Base-by-base conservation (phyloP, 2,329 filamentous ascomycete genomes). In the Whalleya microplaca region DNA sequence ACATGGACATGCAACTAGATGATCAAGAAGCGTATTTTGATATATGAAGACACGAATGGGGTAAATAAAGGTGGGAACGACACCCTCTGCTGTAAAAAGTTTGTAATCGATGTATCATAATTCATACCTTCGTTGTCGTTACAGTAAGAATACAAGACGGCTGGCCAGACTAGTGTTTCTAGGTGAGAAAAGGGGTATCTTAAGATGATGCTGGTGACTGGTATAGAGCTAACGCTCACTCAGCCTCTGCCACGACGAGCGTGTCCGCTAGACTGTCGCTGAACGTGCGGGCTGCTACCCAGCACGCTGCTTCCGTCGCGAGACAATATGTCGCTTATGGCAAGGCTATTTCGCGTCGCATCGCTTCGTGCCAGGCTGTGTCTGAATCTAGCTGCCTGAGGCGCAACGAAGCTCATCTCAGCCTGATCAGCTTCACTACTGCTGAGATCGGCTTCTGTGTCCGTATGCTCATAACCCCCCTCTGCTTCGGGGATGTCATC, bases 381-480 rank as follows among this genome's bases (percentile, higher is more conserved):
- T 18, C 73, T 70, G 63, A 73, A 72, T 5, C 72, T 66, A 44
- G 71, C 49, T 52, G 64, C 48, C 64, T 71, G 62, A 16, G 64
- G 56, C 5, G 61, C 45, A 6, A 64, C 74, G 53, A 78, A 80
- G 59, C 75, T 76, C 52, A 77, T 59, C 45, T 71, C 69, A 18
- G 55, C 65, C 2, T 65, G 65, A 10, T 77, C 72, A 5, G 76
- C 76, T 21, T 76, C 73, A 47, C 76, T 76, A 58, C 79, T 82
- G 67, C 79, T 84, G 56, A 86, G 64, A 49, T 87, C 86, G 8
- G 80, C 87, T 63, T 91, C 89, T 2, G 88, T 89, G 73, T 92
- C 89, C 8, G 89, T 92, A 69, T 92, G 89, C 76, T 92, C 89
- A 75, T 91, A 92, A 64, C 84, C 83, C 21, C 80, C 78, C 66